Conservation (phyloP, 345 rosid genomes). For the Cardamine chenopodiifolia region DNA sequence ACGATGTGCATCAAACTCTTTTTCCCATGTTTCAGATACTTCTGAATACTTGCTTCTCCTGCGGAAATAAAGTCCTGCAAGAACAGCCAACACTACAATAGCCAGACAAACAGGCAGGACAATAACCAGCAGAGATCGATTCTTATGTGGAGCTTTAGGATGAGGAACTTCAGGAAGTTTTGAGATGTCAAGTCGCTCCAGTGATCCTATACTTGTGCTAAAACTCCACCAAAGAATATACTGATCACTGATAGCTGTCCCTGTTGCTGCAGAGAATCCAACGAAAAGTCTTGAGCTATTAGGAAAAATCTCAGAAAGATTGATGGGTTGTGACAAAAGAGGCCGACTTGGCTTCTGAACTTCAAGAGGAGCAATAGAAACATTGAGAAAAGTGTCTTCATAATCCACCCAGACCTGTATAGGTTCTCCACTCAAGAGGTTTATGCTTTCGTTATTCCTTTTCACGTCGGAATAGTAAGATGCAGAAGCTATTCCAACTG, state of each 20-base stretch:
- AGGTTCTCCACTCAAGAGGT: constrained; percentile 47
- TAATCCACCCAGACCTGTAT: constrained; percentile 73
- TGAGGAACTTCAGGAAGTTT: constrained; percentile 60
- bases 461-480: constrained; percentile 44
- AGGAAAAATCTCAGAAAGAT: constrained; percentile 47
- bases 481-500: constrained; percentile 43
- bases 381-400: constrained; percentile 48
- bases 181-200: constrained; percentile 45
- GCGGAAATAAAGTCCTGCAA: constrained; percentile 28
- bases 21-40: constrained; percentile 66
- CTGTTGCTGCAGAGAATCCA: constrained; percentile 74
- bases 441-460: constrained; percentile 31
- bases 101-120: constrained; percentile 29
- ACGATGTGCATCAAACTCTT: constrained; percentile 57
- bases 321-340: constrained; percentile 50
- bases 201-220: constrained; percentile 46
- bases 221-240: constrained; percentile 75
- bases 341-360: constrained; percentile 49
- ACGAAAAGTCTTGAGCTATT: constrained; percentile 44
- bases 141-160: constrained; percentile 21
- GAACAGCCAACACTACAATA: constrained; percentile 26
- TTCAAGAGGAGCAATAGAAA: constrained; percentile 51
- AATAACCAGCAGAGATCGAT: constrained; percentile 14
- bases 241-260: constrained; percentile 43
- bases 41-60: constrained; percentile 60